phyloP scores from a whole-genome alignment of 441 rosid genomes.

The Lepidium campestre region DNA sequence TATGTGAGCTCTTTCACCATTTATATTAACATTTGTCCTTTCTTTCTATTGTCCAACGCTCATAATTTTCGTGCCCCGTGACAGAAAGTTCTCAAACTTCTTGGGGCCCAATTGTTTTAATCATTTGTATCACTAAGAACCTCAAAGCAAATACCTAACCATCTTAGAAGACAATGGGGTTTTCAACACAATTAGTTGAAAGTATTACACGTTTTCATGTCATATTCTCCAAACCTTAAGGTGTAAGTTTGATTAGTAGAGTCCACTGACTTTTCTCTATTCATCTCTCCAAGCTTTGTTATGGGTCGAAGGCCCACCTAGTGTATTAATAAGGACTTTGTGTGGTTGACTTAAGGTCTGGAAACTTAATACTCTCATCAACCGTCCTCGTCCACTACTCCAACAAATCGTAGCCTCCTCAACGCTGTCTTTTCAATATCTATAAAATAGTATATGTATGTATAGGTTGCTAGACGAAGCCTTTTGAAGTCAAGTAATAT shows the following conservation, averaged over 20 bases:
- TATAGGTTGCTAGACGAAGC: background rate
- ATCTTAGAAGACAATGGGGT: background rate
- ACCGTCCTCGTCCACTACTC: constrained; percentile 20
- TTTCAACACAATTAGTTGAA: background rate
- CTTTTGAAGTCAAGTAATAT: background rate
- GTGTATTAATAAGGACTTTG: background rate
- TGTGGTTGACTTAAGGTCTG: background rate
- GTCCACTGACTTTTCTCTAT: background rate
- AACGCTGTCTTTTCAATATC: background rate
- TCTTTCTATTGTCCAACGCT: background rate
- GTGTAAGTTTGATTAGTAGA: background rate
- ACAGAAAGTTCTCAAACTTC: constrained; percentile 15
- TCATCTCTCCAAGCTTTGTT: background rate
- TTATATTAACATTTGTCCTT: background rate
- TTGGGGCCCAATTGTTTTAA: constrained; percentile 6
- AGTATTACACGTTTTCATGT: background rate
- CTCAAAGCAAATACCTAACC: background rate
- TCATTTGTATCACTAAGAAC: background rate
- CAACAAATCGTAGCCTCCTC: background rate
- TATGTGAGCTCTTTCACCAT: background rate
- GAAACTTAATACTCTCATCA: background rate
- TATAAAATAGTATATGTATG: background rate
- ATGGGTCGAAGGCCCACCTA: background rate
- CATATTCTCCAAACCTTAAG: background rate
- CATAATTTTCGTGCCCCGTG: constrained; percentile 19